These are phyloP conservation scores for Diversispora epigaea DNA, from an alignment of 192 early-diverging fungal genomes.

Conservation along the genomic window DNA sequence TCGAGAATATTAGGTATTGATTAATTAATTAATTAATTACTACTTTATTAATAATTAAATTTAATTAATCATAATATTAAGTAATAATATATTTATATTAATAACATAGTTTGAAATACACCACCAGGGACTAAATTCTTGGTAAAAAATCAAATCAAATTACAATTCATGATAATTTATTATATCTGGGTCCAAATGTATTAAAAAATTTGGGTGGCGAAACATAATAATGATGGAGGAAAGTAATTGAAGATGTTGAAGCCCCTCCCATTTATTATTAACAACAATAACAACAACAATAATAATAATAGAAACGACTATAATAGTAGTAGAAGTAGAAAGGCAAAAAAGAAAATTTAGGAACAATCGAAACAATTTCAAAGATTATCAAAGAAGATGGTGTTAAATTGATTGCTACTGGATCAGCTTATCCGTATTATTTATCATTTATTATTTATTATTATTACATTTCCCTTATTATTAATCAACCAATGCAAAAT, in stretches of 20 bases:
- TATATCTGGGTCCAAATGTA: constrained; percentile 35
- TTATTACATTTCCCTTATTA: constrained; percentile 8
- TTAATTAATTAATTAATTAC: not conserved
- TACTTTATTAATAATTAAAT: not conserved
- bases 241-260: too few species aligned
- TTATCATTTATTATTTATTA: too few species aligned
- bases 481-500: constrained; percentile 68
- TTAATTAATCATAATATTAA: not conserved
- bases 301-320: too few species aligned
- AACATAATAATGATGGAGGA: constrained; percentile 20
- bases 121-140: constrained; percentile 39
- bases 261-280: too few species aligned
- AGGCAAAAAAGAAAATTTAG: constrained; percentile 39
- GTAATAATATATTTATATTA: too few species aligned
- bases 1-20: constrained; percentile 33
- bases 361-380: constrained; percentile 52
- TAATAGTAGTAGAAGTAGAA: not conserved
- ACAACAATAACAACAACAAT: too few species aligned
- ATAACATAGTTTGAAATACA: constrained; percentile 33
- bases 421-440: constrained; percentile 90
- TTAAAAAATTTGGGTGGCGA: constrained; percentile 37
- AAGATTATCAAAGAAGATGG: constrained; percentile 91
- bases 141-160: constrained; percentile 33
- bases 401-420: constrained; percentile 85
- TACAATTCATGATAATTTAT: constrained; percentile 34